Base-by-base conservation (phyloP, 2,329 filamentous ascomycete genomes). In the Neofusicoccum umdonicola region DNA sequence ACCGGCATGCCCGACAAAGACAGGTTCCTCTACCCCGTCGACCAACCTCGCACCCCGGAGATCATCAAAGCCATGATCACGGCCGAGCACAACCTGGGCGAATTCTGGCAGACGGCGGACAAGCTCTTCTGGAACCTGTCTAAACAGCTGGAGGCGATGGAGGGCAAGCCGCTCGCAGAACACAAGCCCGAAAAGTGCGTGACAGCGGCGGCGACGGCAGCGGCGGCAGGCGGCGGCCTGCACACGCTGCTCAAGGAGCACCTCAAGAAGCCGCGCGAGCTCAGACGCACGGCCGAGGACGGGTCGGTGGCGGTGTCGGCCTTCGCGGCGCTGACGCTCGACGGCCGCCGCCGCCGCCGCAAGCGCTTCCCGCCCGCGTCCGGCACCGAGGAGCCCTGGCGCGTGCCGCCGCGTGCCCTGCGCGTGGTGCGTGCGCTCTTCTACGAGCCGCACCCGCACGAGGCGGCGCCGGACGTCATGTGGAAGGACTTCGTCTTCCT, bases 401-500 rank as follows among this genome's bases (percentile, higher is more conserved):
- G 12, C 44, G 44, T 47, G 8, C n/a, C 22, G 12, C 11, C 4
- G 22, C 22, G 44, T 1, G 44, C 44, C 4, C 1, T n/a, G 11
- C 44, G 22, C 44, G 44, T 19, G 7, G n/a, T n/a, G 44, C 44
- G 44, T 6, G 44, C 44, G 11, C 44, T 47, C 13, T 47, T 17
- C 4, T 17, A 47, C n/a, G 44, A 13, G 37, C 37, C 37, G 37
- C 11, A 11, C 11, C 37, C 37, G 37, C 37, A 39, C 37, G 37
- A 39, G 37, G 11, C 37, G 37, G 37, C 37, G 37, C 11, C 37
- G 11, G 37, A 39, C 11, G 37, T 39, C 11, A 9, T 15, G 37
- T 66, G 74, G 66, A 73, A 74, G 0, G 69, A 67, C 42, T 76
- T 76, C 2, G 74, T 73, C 67, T 74, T 72, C 54, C 72, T 73